Evolutionary conservation across 225 moss, liverwort and hornwort genomes (phyloP).

Genomic region (Lunularia cruciata): DNA sequence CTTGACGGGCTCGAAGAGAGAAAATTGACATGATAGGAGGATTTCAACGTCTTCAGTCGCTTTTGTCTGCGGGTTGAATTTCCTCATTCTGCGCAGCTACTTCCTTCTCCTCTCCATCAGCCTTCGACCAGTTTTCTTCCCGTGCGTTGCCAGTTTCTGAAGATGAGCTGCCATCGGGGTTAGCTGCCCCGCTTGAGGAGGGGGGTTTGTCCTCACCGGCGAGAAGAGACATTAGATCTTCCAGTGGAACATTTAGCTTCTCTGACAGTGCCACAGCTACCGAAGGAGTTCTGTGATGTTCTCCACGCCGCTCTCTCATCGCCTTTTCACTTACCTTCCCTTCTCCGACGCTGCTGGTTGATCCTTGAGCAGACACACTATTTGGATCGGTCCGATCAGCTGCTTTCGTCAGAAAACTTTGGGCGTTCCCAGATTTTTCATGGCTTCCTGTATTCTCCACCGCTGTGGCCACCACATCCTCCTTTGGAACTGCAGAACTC

Average conservation of each 20-base stretch:
- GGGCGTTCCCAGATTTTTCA: too few relatives aligned
- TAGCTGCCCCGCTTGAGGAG: slow-evolving; percentile 13
- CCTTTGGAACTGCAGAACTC: neutral
- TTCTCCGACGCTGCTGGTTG: neutral
- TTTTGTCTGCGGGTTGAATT: neutral
- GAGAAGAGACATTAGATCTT: slow-evolving; percentile 45
- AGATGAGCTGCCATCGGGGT: neutral
- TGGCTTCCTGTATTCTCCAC: neutral
- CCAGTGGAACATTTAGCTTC: slow-evolving; percentile 44
- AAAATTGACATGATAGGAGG: neutral
- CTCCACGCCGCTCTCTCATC: neutral
- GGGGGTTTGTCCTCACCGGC: slow-evolving; percentile 30
- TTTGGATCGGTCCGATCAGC: neutral
- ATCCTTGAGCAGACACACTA: neutral
- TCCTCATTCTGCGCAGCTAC: neutral
- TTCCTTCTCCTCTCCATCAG: slow-evolving; percentile 17
- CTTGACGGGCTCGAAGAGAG: neutral
- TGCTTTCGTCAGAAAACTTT: too few relatives aligned
- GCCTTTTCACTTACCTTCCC: neutral
- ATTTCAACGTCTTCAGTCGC: neutral
- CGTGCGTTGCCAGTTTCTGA: neutral
- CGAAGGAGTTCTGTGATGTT: slow-evolving; percentile 33
- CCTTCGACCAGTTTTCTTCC: slow-evolving; percentile 35
- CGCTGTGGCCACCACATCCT: neutral
- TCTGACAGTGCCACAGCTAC: slow-evolving; percentile 43